Evolutionary conservation across 805 yeast genomes (phyloP).

Genomic region (Wickerhamiella occidentalis): DNA sequence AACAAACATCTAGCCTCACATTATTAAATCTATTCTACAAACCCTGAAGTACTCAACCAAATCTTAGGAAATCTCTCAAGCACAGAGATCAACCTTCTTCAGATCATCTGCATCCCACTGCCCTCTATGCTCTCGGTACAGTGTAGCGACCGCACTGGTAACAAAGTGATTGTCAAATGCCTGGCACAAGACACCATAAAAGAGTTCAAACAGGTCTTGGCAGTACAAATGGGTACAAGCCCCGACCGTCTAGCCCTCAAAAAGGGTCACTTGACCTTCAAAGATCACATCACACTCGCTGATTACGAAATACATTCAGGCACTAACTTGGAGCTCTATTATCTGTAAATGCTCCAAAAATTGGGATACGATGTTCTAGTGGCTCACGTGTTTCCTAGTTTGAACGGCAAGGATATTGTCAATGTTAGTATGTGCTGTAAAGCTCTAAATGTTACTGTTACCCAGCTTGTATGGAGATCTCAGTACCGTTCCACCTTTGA

Average conservation of each 20-base stretch:
- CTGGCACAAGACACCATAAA: conserved; percentile 75
- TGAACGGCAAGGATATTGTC: conserved; percentile 30
- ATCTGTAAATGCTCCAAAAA: conserved; percentile 7
- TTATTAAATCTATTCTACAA: no score
- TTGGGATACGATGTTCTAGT: conserved; percentile 15
- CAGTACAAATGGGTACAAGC: conserved; percentile 70
- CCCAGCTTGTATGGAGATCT: conserved; percentile 36
- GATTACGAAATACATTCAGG: conserved; percentile 93
- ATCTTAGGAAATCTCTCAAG: no score
- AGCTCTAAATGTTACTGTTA: conserved; percentile 30
- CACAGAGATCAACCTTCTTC: no score
- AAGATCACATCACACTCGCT: conserved; percentile 83
- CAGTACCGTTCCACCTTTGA: conserved; percentile 20
- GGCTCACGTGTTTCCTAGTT: conserved; percentile 19
- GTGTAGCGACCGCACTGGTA: conserved; percentile 73
- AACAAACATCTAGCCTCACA: no score
- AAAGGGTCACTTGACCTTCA: conserved; percentile 72
- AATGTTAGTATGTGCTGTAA: conserved; percentile 33
- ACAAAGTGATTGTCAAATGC: conserved; percentile 75
- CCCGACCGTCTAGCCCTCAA: conserved; percentile 55
- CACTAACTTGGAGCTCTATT: conserved; percentile 68
- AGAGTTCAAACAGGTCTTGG: conserved; percentile 74
- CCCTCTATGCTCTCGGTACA: conserved; percentile 69
- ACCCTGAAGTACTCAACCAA: no score
- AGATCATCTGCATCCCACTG: no score